Evolutionary conservation across 305 asterid genomes (phyloP).

Genomic region (Ilex paraguariensis): DNA sequence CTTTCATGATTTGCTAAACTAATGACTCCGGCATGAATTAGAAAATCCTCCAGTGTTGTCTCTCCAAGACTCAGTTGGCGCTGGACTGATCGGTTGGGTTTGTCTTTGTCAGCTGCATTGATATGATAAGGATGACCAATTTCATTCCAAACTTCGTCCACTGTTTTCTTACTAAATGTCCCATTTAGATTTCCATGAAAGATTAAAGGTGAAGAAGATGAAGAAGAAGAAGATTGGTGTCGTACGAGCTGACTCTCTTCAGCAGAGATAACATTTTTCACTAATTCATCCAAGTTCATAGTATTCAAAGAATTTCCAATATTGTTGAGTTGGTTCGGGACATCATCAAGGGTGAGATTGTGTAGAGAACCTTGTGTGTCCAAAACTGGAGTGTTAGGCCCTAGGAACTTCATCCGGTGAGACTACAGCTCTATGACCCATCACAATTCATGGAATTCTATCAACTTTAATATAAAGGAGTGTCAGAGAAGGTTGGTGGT

Average conservation of each 20-base stretch:
- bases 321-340: conserved; percentile 1
- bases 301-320: conserved; percentile 7
- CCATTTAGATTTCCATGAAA: conserved; percentile 8
- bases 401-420: conserved; percentile 5
- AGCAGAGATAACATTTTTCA: conserved; percentile 14
- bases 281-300: conserved; percentile 15
- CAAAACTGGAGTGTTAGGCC: conserved; percentile 18
- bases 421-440: too few species aligned
- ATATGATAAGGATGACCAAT: conserved; percentile 2
- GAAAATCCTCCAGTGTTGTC: conserved; percentile 15
- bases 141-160: conserved; percentile 13
- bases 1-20: conserved; percentile 8
- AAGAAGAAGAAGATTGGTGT: conserved; percentile 21
- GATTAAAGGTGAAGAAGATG: conserved; percentile 19
- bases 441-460: too few species aligned
- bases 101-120: background rate
- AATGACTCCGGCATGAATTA: conserved; percentile 9
- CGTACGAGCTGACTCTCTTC: conserved; percentile 12
- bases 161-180: conserved; percentile 3
- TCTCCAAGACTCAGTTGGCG: conserved; percentile 11
- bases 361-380: conserved; percentile 6
- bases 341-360: conserved; percentile 17
- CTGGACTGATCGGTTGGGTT: background rate
- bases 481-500: too few species aligned
- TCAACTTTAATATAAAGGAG: too few species aligned